phyloP scores from a whole-genome alignment of 202 grass and related monocot genomes.

The Carex arenaria region DNA sequence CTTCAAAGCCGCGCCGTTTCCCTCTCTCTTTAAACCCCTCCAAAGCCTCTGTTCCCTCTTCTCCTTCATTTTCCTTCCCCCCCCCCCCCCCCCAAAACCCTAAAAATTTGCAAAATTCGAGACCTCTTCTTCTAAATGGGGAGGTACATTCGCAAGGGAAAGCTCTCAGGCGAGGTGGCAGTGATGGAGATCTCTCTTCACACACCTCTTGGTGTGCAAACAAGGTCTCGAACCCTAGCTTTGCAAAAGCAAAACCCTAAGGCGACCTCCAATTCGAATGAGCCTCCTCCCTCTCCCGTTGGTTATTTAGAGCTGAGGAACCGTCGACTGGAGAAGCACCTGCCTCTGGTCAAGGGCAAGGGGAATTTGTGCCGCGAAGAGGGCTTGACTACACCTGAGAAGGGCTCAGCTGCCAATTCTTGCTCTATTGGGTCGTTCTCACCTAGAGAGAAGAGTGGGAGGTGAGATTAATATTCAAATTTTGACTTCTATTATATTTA shows the following conservation, averaged over 20 bases:
- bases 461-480: slow-evolving; percentile 24
- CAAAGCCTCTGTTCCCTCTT: slow-evolving; percentile 8
- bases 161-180: slow-evolving; percentile 54
- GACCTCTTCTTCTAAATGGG: slow-evolving; percentile 34
- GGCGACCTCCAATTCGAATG: neutral
- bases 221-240: slow-evolving; percentile 44
- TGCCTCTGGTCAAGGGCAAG: neutral
- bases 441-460: slow-evolving; percentile 52
- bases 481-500: neutral
- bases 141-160: slow-evolving; percentile 69
- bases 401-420: slow-evolving; percentile 23
- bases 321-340: slow-evolving; percentile 59
- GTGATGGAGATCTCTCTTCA: slow-evolving; percentile 48
- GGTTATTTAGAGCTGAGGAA: slow-evolving; percentile 69
- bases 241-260: slow-evolving; percentile 19
- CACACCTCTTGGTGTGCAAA: slow-evolving; percentile 52
- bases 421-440: slow-evolving; percentile 24
- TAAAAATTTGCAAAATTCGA: neutral
- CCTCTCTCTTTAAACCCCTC: slow-evolving; percentile 24
- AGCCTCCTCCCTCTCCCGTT: slow-evolving; percentile 1
- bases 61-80: neutral
- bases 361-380: slow-evolving; percentile 7
- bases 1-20: slow-evolving; percentile 29
- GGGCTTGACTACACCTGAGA: neutral
- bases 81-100: neutral